Evolutionary conservation across 345 rosid genomes (phyloP), one percentile per base, ranked within the genome.

Genomic region (Reutealis trisperma): DNA sequence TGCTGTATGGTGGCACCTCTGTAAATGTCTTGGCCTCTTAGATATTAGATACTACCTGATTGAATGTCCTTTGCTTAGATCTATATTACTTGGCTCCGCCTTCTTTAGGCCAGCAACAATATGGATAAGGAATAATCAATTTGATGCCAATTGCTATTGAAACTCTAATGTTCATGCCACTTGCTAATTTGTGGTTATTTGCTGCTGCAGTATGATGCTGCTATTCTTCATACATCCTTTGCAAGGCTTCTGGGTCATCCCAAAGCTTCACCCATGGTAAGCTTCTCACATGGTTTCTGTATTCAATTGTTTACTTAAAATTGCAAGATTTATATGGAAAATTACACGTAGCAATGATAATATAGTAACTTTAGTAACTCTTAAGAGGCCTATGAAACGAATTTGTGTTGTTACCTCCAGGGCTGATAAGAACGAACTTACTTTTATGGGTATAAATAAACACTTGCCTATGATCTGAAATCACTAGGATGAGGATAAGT

Each of bases 221-320:
- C 89, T 76, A 89, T 92, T 77, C 91, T 92, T 61, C 97, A 93
- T 78, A 92, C 99, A 19, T 90, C 97, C 63, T 89, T 93, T 42
- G 99, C 98, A 47, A 89, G 99, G 89, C 86, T 95, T 72, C 87
- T 93, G 54, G 98, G 97, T 78, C 91, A 78, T 70, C 94, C 98
- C 49, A 90, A 78, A 75, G 71, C 87, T 84, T 83, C 90, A 74
- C 52, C 84, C 19, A 52, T 3, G 93, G 99, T 88, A 88, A 73
- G 22, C 1, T n/a, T 42, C 34, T 63, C 5, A 4, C 37, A 21
- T 58, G 13, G 2, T 47, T 55, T 6, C 52, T 21, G 22, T 8
- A 30, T 47, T 63, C 77, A 74, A 21, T 63, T 44, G 74, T 34
- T 34, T 58, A 8, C 65, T 24, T 63, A 19, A 58, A 18, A n/a